Evolutionary conservation across 192 early-diverging fungal species (phyloP).

Genomic region (Paraglomus brasilianum): DNA sequence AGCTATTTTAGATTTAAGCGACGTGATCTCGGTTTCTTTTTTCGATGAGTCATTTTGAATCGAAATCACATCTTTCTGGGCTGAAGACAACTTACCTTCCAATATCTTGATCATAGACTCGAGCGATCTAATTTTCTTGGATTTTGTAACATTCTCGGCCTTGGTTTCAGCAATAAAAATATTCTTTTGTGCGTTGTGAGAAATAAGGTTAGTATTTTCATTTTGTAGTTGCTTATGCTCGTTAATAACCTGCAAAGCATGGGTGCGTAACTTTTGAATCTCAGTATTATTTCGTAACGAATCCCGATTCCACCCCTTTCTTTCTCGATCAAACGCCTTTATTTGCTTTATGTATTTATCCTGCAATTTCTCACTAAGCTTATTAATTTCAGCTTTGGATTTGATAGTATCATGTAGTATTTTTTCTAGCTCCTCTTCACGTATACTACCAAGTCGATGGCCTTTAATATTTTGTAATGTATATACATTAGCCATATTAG

Average conservation of each 20-base stretch:
- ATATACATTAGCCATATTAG: neutral
- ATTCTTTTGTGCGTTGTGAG: neutral
- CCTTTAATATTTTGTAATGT: constrained; percentile 11
- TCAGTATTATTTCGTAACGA: neutral
- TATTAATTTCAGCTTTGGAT: constrained; percentile 4
- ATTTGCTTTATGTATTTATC: neutral
- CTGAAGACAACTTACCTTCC: constrained; percentile 3
- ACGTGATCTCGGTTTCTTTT: neutral
- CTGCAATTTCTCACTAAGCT: neutral
- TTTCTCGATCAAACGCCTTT: constrained; percentile 5
- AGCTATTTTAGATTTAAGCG: constrained; percentile 14
- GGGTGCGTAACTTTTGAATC: constrained; percentile 1
- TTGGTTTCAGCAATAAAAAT: constrained; percentile 7
- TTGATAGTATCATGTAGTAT: neutral
- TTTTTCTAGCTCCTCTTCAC: neutral
- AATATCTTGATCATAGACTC: constrained; percentile 3
- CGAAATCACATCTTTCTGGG: constrained; percentile 14
- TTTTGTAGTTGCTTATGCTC: constrained; percentile 7
- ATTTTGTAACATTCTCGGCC: constrained; percentile 1
- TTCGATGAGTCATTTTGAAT: neutral
- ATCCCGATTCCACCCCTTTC: constrained; percentile 11
- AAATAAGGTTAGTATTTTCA: neutral
- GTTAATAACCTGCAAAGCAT: constrained; percentile 1
- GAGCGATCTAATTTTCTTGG: neutral
- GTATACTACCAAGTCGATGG: neutral